Evolutionary conservation across 2,329 filamentous ascomycete species (phyloP).

Genomic region (Fulvia fulva): DNA sequence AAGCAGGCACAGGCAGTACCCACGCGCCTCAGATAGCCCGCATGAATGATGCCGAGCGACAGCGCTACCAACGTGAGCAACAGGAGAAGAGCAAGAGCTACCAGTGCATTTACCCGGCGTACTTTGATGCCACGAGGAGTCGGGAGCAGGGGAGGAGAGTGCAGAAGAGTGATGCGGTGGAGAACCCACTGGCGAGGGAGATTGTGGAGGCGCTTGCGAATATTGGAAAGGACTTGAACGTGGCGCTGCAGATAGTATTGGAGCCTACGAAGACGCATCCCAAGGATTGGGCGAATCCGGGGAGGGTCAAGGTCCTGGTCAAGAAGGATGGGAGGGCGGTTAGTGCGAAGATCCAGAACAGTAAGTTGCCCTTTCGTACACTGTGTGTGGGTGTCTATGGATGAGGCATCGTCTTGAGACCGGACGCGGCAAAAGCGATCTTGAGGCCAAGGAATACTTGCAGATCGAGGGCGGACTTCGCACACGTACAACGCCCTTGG

Average conservation of each 20-base stretch:
- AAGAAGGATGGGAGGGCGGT: conserved; percentile 55
- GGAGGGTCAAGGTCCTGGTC: conserved; percentile 75
- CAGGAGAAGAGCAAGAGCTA: conserved; percentile 65
- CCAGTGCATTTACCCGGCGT: conserved; percentile 90
- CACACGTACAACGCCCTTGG: too few relatives aligned
- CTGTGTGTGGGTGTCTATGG: not conserved
- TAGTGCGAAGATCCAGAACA: conserved; percentile 58
- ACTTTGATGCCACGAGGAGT: conserved; percentile 77
- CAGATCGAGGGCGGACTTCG: too few relatives aligned
- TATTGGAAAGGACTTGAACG: conserved; percentile 40
- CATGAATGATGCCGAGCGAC: conserved; percentile 30
- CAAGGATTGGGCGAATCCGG: conserved; percentile 96
- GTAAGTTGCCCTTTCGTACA: conserved; percentile 41
- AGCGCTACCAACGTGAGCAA: conserved; percentile 40
- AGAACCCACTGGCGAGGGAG: conserved; percentile 81
- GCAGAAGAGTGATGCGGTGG: conserved; percentile 64
- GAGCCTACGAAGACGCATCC: conserved; percentile 92
- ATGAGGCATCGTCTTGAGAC: too few relatives aligned
- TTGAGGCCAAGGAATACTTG: too few relatives aligned
- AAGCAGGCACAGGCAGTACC: conserved; percentile 21
- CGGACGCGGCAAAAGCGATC: too few relatives aligned
- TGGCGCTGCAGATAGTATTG: conserved; percentile 66
- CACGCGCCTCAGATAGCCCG: conserved; percentile 18
- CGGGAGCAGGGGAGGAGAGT: conserved; percentile 81
- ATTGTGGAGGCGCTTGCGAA: conserved; percentile 80